phyloP scores from a whole-genome alignment of 257 asterid species.

The Forsythia viridissima region DNA sequence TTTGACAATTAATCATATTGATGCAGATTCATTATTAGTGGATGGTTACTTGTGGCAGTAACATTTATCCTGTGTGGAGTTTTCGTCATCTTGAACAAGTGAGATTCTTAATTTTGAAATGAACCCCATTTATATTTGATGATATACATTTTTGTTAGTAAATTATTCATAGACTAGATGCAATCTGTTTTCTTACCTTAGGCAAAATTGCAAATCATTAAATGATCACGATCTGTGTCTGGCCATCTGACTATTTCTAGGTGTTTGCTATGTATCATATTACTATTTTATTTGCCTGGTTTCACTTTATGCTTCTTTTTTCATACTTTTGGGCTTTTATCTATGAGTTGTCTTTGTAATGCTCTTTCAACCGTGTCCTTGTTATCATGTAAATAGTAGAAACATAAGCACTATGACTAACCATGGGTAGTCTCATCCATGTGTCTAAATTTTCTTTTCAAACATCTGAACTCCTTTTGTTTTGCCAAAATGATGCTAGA shows the following conservation, averaged over 20 bases:
- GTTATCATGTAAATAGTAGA: background rate
- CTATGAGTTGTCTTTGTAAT: background rate
- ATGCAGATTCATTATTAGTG: slow-evolving; percentile 85
- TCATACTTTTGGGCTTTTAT: background rate
- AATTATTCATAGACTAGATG: background rate
- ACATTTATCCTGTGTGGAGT: slow-evolving; percentile 89
- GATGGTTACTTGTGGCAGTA: slow-evolving; percentile 89
- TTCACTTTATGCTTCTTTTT: background rate
- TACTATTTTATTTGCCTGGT: background rate
- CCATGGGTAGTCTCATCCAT: background rate
- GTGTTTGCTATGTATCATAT: background rate
- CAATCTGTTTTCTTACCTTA: background rate
- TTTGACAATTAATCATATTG: slow-evolving; percentile 14
- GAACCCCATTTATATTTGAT: background rate
- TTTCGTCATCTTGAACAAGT: slow-evolving; percentile 80
- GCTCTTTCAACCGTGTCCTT: background rate
- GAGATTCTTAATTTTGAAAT: slow-evolving; percentile 29
- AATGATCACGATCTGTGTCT: background rate
- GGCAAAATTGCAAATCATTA: background rate
- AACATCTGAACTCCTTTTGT: too few relatives aligned
- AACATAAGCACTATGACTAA: too few relatives aligned
- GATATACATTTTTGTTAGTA: background rate
- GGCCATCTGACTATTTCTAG: background rate
- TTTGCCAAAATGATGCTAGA: background rate
- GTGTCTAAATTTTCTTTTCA: background rate